Percentiles rank a stretch among this genome's conserved stretches.
These are phyloP conservation scores for Chrysoporthe austroafricana DNA, from an alignment of 2,329 filamentous ascomycete genomes.

Conservation along the genomic window DNA sequence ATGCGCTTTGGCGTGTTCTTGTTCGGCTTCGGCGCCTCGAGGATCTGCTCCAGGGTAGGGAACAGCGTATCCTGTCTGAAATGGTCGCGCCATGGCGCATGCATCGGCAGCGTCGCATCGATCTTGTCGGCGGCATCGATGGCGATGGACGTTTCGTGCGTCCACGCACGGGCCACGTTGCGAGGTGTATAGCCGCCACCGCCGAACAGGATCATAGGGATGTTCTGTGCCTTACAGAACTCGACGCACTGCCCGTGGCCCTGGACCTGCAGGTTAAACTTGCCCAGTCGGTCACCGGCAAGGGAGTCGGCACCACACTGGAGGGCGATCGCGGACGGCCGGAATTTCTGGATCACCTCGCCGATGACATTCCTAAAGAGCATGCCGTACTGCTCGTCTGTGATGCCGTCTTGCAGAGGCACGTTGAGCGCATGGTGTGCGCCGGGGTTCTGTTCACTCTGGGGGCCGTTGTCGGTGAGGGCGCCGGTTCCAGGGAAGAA, in stretches of 20 bases:
- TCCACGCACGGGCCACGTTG: slow-evolving; percentile 96
- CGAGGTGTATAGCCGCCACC: slow-evolving; percentile 95
- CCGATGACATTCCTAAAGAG: slow-evolving; percentile 84
- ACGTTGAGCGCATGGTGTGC: slow-evolving; percentile 91
- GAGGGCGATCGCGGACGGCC: slow-evolving; percentile 87
- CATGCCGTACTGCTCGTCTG: slow-evolving; percentile 83
- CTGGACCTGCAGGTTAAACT: slow-evolving; percentile 95
- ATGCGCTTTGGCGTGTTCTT: slow-evolving; percentile 79
- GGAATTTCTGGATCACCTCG: slow-evolving; percentile 78
- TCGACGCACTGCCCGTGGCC: slow-evolving; percentile 91
- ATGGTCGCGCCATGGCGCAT: slow-evolving; percentile 84
- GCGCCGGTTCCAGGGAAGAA: slow-evolving; percentile 95
- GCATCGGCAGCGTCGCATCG: slow-evolving; percentile 71
- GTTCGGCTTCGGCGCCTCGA: slow-evolving; percentile 73
- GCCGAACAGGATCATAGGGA: slow-evolving; percentile 88
- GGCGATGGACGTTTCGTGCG: slow-evolving; percentile 91
- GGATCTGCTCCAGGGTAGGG: slow-evolving; percentile 76
- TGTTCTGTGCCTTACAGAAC: slow-evolving; percentile 78
- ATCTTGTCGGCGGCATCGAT: slow-evolving; percentile 75
- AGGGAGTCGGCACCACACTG: slow-evolving; percentile 96
- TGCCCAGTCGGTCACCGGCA: slow-evolving; percentile 88
- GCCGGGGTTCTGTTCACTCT: slow-evolving; percentile 81
- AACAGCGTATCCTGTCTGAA: slow-evolving; percentile 89
- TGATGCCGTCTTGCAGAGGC: slow-evolving; percentile 87
- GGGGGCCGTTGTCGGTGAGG: slow-evolving; percentile 81